Base-by-base conservation (phyloP, 1,284 basidiomycete species). In the Apiotrichum akiyoshidainum region DNA sequence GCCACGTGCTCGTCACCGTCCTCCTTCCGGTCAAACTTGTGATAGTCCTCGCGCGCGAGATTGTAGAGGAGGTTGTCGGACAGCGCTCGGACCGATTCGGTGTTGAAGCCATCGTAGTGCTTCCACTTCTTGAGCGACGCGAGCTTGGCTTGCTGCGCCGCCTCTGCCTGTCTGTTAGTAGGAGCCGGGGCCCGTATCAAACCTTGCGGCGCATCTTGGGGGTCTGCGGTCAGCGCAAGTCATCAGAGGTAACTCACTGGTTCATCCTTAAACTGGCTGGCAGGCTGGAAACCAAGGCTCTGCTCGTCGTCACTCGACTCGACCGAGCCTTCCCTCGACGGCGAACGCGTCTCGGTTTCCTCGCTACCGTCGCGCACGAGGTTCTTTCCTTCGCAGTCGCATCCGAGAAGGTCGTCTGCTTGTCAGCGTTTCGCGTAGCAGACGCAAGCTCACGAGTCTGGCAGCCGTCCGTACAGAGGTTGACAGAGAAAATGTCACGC, bases 401-500 rank as follows among this genome's bases (percentile, higher is more conserved):
- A 94, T 54, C 84, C 85, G 16, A 94, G 80, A 17, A 93, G 81
- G 68, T 94, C 74, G 52, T 76, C 72, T 77, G 45, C 26, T 53
- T 54, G 60, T 59, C 35, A 59, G 48, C 34, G 7, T 34, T 19
- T n/a, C n/a, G n/a, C n/a, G n/a, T n/a, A n/a, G n/a, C 13, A n/a
- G 47, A 7, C 1, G 10, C 26, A 13, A 16, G 9, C 68, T 77
- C 70, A 73, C 82, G 96, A 2, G 95, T 98, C 59, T 94, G 88
- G 78, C 92, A 97, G 3, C 83, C 74, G 55, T 76, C 78, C 0
- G 93, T 95, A 54, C 87, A 80, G 0, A 83, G 79, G 74, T 95
- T 86, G 41, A 97, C 80, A 10, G 86, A 87, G 78, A 99, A 99
- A 65, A 99, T 90, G 71, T 94, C 92, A 49, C 86, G 85, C 31